Evolutionary conservation across 1,284 basidiomycete species (phyloP).

Genomic region (Cystobasidium slooffiae): DNA sequence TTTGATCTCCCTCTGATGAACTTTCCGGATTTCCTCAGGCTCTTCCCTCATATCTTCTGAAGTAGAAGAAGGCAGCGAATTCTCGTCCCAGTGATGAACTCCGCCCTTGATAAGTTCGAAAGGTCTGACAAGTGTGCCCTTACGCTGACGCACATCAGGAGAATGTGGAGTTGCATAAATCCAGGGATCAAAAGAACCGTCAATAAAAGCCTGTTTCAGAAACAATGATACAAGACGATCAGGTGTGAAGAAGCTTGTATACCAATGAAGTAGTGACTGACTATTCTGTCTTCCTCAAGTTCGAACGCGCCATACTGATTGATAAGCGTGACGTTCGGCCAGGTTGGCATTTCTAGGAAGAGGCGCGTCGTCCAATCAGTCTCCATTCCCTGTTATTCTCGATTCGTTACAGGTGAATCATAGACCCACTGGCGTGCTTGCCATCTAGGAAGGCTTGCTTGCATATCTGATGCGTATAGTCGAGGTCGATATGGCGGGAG

Average conservation of each 20-base stretch:
- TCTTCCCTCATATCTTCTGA: constrained; percentile 60
- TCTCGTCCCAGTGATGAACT: constrained; percentile 86
- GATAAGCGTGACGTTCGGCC: constrained; percentile 49
- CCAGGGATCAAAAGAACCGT: constrained; percentile 52
- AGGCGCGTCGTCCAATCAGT: background rate
- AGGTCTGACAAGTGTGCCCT: constrained; percentile 47
- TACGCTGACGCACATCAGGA: constrained; percentile 55
- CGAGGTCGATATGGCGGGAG: constrained; percentile 72
- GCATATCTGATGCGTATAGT: constrained; percentile 80
- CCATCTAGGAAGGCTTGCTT: constrained; percentile 79
- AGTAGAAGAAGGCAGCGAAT: constrained; percentile 65
- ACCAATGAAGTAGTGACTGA: background rate
- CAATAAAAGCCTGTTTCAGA: constrained; percentile 49
- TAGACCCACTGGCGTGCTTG: constrained; percentile 64
- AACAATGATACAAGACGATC: constrained; percentile 49
- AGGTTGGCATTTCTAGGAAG: constrained; percentile 18
- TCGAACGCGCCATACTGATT: constrained; percentile 50
- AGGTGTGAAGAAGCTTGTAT: constrained; percentile 43
- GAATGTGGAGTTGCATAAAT: constrained; percentile 70
- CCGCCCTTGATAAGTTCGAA: constrained; percentile 62
- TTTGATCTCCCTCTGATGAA: constrained; percentile 77
- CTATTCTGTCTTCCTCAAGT: constrained; percentile 45
- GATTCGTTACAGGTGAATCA: background rate
- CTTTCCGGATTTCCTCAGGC: constrained; percentile 75
- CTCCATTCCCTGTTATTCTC: background rate